Conservation (phyloP, 108 stramenopile species). For the Schizochytrium sp. region DNA sequence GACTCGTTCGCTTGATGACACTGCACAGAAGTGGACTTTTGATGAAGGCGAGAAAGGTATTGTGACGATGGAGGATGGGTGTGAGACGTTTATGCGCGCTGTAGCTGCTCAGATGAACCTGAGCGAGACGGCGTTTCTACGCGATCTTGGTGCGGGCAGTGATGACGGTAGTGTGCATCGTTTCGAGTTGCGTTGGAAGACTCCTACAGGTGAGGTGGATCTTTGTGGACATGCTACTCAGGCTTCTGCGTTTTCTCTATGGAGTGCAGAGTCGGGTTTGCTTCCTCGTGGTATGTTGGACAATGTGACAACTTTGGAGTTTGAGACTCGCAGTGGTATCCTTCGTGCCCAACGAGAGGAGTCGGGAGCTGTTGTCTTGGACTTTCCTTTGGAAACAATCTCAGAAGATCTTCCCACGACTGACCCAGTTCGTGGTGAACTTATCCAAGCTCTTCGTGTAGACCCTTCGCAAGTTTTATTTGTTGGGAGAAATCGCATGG, state of each 20-base stretch:
- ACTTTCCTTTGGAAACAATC: conserved; percentile 66
- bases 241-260: conserved; percentile 73
- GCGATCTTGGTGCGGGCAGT: neutral
- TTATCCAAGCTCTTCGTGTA: neutral
- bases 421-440: neutral
- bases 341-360: conserved; percentile 43
- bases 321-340: conserved; percentile 71
- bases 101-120: conserved; percentile 94
- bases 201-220: conserved; percentile 84
- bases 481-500: conserved; percentile 66
- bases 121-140: conserved; percentile 91
- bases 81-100: conserved; percentile 83
- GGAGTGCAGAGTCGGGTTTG: conserved; percentile 61
- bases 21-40: neutral
- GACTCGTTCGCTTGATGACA: neutral
- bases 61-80: conserved; percentile 61
- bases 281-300: neutral
- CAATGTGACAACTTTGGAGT: conserved; percentile 35
- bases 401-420: neutral
- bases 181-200: conserved; percentile 73
- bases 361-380: conserved; percentile 61
- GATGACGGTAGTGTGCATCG: neutral
- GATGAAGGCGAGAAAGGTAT: conserved; percentile 65
- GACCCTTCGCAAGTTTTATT: conserved; percentile 59
- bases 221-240: conserved; percentile 90